Evolutionary conservation across 176 grass and related monocot species (phyloP).

Genomic region (Aechmea fasciata): DNA sequence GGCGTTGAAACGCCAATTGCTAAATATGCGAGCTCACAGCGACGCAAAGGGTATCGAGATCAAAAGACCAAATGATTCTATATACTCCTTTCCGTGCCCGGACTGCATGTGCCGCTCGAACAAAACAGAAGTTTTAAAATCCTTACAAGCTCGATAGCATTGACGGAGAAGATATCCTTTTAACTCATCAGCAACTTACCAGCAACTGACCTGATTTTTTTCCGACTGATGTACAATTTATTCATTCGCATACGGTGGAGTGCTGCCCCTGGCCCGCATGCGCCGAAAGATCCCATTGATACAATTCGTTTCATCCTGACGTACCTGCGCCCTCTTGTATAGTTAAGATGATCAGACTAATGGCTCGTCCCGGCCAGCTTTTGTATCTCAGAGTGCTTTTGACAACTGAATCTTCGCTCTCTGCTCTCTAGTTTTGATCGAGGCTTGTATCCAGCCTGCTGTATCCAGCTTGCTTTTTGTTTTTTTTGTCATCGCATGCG

Average conservation of each 20-base stretch:
- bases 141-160: slow-evolving; percentile 50
- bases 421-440: not conserved
- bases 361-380: slow-evolving; percentile 3
- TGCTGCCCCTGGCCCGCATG: slow-evolving; percentile 21
- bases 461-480: not conserved
- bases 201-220: slow-evolving; percentile 35
- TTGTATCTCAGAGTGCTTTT: not conserved
- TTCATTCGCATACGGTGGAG: slow-evolving; percentile 55
- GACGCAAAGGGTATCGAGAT: slow-evolving; percentile 85
- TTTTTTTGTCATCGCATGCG: not conserved
- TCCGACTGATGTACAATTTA: slow-evolving; percentile 28
- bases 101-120: slow-evolving; percentile 82
- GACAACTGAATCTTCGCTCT: not conserved
- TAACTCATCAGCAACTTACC: not conserved
- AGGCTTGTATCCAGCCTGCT: not conserved
- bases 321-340: slow-evolving; percentile 13
- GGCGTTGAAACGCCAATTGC: slow-evolving; percentile 64
- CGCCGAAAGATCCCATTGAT: slow-evolving; percentile 20
- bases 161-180: not conserved
- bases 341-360: slow-evolving; percentile 7
- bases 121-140: slow-evolving; percentile 47
- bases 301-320: slow-evolving; percentile 15
- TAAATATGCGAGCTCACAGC: slow-evolving; percentile 72
- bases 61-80: slow-evolving; percentile 83
- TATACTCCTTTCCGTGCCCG: slow-evolving; percentile 80